phyloP scores from a whole-genome alignment of 2,329 filamentous ascomycete species.

The Fusarium paranaense region DNA sequence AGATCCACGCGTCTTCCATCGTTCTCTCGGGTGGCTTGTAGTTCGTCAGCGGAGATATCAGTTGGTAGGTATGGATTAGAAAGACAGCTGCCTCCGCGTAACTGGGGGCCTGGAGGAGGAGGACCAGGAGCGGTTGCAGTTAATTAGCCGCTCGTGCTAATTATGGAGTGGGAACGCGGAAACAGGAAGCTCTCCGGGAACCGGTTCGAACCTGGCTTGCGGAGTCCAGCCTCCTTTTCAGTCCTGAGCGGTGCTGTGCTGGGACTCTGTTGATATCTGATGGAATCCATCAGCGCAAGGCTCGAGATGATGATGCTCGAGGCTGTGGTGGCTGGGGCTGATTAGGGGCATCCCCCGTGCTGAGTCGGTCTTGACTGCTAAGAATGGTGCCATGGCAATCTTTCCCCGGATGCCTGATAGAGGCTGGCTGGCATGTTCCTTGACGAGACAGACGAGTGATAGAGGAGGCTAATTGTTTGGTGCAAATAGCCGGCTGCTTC shows the following conservation, averaged over 20 bases:
- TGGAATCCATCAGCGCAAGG: neutral
- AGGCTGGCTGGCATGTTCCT: conserved; percentile 15
- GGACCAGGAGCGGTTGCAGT: conserved; percentile 27
- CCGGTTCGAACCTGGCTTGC: conserved; percentile 32
- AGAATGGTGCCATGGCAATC: conserved; percentile 2
- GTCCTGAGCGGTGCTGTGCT: neutral
- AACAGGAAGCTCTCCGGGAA: conserved; percentile 34
- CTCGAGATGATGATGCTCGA: neutral
- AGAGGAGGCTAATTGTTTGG: neutral
- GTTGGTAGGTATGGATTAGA: neutral
- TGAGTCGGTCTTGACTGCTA: neutral
- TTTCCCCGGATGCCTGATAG: conserved; percentile 15
- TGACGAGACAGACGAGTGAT: neutral
- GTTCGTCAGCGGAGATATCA: conserved; percentile 19
- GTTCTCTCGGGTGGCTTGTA: conserved; percentile 6
- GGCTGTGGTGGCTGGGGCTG: conserved; percentile 30
- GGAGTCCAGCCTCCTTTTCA: conserved; percentile 40
- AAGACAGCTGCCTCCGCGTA: conserved; percentile 28
- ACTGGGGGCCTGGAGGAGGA: conserved; percentile 16
- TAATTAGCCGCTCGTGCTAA: conserved; percentile 34
- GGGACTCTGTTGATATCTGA: neutral
- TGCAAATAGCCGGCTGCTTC: neutral
- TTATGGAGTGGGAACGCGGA: conserved; percentile 38
- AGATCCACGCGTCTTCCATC: conserved; percentile 31
- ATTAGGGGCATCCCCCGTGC: conserved; percentile 5